These are phyloP conservation scores for Colletotrichum kahawae DNA, from an alignment of 2,329 filamentous ascomycete genomes.

Conservation along the genomic window DNA sequence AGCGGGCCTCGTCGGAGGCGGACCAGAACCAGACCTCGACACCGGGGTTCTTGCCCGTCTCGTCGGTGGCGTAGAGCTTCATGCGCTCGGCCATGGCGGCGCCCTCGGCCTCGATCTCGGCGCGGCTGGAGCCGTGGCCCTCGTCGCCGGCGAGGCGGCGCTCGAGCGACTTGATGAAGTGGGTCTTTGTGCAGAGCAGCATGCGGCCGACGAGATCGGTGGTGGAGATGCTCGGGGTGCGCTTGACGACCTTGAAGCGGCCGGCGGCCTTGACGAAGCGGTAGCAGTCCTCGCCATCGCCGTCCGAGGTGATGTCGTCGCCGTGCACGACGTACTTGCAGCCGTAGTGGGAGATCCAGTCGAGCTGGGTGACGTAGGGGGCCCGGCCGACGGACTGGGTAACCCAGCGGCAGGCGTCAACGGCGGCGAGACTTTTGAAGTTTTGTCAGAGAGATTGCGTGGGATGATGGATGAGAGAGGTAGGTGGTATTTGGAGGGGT, in stretches of 20 bases:
- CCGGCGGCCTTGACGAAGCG: conserved; percentile 94
- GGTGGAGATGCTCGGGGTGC: conserved; percentile 94
- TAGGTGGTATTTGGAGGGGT: background rate
- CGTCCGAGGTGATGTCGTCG: conserved; percentile 96
- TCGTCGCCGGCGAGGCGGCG: conserved; percentile 72
- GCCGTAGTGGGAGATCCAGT: conserved; percentile 94
- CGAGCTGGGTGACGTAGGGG: conserved; percentile 91
- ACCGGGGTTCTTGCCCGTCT: conserved; percentile 78
- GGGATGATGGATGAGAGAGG: background rate
- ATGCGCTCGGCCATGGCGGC: conserved; percentile 78
- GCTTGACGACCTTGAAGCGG: conserved; percentile 95
- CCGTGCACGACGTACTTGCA: conserved; percentile 96
- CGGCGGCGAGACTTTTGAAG: conserved; percentile 73
- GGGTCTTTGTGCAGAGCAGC: conserved; percentile 92
- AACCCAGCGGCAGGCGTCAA: conserved; percentile 94
- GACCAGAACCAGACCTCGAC: conserved; percentile 88
- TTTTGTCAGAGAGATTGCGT: background rate
- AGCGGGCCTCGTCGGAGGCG: conserved; percentile 54
- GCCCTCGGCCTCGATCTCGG: conserved; percentile 68
- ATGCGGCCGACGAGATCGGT: conserved; percentile 98
- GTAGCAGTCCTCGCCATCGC: conserved; percentile 93
- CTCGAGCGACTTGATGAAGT: conserved; percentile 86
- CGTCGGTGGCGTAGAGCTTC: conserved; percentile 85
- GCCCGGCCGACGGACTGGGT: conserved; percentile 83
- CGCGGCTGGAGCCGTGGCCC: conserved; percentile 68